A percentile compares a stretch with the other conserved stretches of the same genome.
Conservation (phyloP, 768 basidiomycete genomes). For the Termitomyces sp. region DNA sequence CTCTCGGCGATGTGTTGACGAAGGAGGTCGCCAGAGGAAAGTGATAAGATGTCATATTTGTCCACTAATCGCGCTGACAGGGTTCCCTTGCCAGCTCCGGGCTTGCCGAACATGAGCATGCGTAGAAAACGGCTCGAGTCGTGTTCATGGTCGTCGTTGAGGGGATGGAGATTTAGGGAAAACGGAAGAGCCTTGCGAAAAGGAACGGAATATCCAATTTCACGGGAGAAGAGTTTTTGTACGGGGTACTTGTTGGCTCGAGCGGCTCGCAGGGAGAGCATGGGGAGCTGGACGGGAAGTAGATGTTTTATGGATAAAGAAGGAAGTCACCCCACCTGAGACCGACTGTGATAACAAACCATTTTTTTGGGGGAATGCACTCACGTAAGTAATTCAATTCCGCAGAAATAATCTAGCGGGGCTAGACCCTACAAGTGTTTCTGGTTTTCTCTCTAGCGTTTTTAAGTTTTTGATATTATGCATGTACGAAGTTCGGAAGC, state of each 20-base stretch:
- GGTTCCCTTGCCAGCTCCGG: conserved; percentile 86
- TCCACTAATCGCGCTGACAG: conserved; percentile 69
- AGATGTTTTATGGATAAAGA: background rate
- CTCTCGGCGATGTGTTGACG: conserved; percentile 77
- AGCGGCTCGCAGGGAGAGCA: conserved; percentile 12
- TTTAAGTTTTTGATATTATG: too few relatives aligned
- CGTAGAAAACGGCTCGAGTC: conserved; percentile 38
- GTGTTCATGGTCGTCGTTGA: conserved; percentile 32
- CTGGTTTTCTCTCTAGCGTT: too few relatives aligned
- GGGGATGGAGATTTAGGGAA: conserved; percentile 40
- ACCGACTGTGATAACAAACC: conserved; percentile 11
- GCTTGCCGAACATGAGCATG: conserved; percentile 78
- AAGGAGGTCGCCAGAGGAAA: conserved; percentile 85
- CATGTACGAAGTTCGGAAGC: background rate
- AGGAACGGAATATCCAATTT: conserved; percentile 26
- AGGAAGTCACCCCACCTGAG: conserved; percentile 10
- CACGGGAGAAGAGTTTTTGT: conserved; percentile 15
- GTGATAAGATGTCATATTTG: conserved; percentile 73
- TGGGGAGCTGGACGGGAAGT: conserved; percentile 2
- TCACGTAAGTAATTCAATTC: background rate
- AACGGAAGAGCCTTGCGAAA: conserved; percentile 46
- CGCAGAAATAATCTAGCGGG: too few relatives aligned
- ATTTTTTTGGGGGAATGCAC: conserved; percentile 4
- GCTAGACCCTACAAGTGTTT: too few relatives aligned
- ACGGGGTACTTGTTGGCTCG: background rate